Evolutionary conservation across 2,329 filamentous ascomycete species (phyloP), one percentile per base, ranked within the genome.

Genomic region (Tolypocladium paradoxum): DNA sequence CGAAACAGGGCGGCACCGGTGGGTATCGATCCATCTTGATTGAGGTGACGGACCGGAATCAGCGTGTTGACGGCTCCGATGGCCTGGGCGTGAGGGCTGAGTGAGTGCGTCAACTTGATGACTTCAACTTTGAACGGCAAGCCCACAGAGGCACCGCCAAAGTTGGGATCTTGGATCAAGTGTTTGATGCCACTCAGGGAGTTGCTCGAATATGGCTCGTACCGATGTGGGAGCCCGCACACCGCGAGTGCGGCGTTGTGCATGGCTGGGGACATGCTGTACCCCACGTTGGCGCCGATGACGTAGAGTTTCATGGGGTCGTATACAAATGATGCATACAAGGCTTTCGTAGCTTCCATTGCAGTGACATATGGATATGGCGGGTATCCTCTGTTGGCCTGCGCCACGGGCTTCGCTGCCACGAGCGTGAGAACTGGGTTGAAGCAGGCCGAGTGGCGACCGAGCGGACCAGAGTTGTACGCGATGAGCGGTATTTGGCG

Each of bases 61-160:
- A 91, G 69, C 0, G 87, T 90, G 57, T 91, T 90, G 48, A 88
- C 81, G 2, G 87, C 86, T 0, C 87, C 87, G 55, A 90, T 90
- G 1, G 84, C 85, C 51, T 78, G 79, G 2, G 87, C 87, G 61
- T 90, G 85, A 18, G 79, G 79, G 57, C 85, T 90, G 55, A 89
- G 74, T 0, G 83, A 84, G 61, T 87, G 78, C 5, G 86, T 82
- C 16, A 86, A 71, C 12, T 79, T 79, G 49, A 90, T 83, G 8
- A 87, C 79, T 60, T 87, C 82, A 1, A 87, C 82, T 62, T 90
- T 90, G 74, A 86, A 90, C 0, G 87, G 87, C 33, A 88, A 75
- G 27, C 83, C 84, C 48, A 90, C 76, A 34, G 84, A 86, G 2
- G 84, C 81, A 9, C 87, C 87, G 5, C 85, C 87, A 63, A 90